Percentiles rank a stretch among this genome's conserved stretches.
phyloP scores from a whole-genome alignment of 345 rosid species.

The Salix arbutifolia region DNA sequence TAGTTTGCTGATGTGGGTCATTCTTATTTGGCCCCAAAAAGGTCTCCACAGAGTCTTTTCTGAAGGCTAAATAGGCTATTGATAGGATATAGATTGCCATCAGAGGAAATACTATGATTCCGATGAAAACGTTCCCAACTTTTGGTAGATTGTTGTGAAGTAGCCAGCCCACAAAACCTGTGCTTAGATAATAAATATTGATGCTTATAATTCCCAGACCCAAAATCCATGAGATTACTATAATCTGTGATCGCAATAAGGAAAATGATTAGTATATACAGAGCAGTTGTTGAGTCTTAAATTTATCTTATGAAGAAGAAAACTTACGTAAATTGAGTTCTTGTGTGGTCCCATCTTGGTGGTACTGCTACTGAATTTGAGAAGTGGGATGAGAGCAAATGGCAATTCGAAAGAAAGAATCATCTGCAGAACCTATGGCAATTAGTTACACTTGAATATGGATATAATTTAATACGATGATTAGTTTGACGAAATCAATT shows the following conservation, averaged over 20 bases:
- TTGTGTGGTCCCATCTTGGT: constrained; percentile 72
- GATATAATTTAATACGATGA: not conserved
- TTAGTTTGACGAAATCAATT: too few relatives aligned
- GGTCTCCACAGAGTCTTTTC: constrained; percentile 42
- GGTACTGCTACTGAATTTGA: constrained; percentile 60
- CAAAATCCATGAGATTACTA: constrained; percentile 53
- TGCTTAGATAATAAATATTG: constrained; percentile 55
- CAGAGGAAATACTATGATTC: constrained; percentile 48
- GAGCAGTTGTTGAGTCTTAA: not conserved
- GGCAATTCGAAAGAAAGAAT: constrained; percentile 72
- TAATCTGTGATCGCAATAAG: constrained; percentile 28
- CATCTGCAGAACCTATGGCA: constrained; percentile 41
- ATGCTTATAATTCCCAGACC: constrained; percentile 52
- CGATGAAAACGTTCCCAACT: constrained; percentile 41
- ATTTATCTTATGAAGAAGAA: not conserved
- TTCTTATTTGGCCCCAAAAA: constrained; percentile 36
- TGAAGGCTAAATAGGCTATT: constrained; percentile 42
- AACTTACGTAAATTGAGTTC: constrained; percentile 51
- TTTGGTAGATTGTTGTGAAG: constrained; percentile 37
- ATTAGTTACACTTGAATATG: not conserved
- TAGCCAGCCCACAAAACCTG: constrained; percentile 51
- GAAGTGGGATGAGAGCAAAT: constrained; percentile 66
- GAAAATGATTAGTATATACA: not conserved
- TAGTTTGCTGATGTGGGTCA: not conserved
- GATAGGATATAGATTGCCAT: constrained; percentile 46